Conservation (phyloP, 2,329 filamentous ascomycete genomes). For the Alternaria gansuensis region DNA sequence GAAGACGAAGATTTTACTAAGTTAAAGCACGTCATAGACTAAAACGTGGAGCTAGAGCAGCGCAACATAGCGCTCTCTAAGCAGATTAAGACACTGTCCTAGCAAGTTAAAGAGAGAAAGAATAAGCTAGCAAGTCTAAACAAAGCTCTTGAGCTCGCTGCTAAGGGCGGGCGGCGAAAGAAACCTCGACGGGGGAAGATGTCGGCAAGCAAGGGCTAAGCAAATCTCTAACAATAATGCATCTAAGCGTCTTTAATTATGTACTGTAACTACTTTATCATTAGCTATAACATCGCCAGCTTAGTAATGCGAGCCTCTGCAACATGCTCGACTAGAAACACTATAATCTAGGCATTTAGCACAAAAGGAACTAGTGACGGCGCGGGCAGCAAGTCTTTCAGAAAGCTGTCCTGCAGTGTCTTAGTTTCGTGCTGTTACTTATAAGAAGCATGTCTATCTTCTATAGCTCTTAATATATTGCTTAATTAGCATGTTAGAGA, state of each 20-base stretch:
- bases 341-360: constrained; percentile 20
- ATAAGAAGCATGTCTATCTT: constrained; percentile 9
- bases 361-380: constrained; percentile 21
- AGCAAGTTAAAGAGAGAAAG: constrained; percentile 11
- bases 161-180: constrained; percentile 14
- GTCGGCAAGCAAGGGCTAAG: constrained; percentile 6
- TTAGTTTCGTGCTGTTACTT: constrained; percentile 15
- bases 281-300: constrained; percentile 5
- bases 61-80: constrained; percentile 2
- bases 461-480: constrained; percentile 20
- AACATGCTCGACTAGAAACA: constrained; percentile 14
- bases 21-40: constrained; percentile 15
- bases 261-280: background rate
- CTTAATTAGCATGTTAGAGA: constrained; percentile 6
- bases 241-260: constrained; percentile 4
- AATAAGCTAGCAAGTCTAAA: constrained; percentile 16
- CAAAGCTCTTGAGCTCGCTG: constrained; percentile 18
- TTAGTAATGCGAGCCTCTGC: constrained; percentile 11
- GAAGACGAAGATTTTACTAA: constrained; percentile 4
- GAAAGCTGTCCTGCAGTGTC: constrained; percentile 14
- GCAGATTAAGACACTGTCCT: constrained; percentile 6
- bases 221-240: background rate
- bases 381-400: constrained; percentile 6
- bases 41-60: constrained; percentile 20
- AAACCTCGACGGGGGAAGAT: constrained; percentile 11